These are phyloP conservation scores for Coffea humblotiana DNA, from an alignment of 305 asterid species.

Conservation along the genomic window DNA sequence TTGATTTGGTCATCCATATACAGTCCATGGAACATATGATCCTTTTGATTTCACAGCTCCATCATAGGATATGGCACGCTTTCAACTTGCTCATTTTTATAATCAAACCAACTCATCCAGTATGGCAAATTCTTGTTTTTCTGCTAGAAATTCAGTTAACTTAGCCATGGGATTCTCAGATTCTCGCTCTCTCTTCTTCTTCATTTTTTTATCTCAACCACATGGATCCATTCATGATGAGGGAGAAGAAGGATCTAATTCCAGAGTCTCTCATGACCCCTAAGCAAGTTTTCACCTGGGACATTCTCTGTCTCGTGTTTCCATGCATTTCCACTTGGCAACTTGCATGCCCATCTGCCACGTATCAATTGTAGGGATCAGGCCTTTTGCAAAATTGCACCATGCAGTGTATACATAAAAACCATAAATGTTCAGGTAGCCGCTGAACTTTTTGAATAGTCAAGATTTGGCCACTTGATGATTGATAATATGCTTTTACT, in stretches of 20 bases:
- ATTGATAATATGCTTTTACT: too few relatives aligned
- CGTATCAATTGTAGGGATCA: too few relatives aligned
- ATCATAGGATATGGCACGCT: not conserved
- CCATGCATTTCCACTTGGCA: not conserved
- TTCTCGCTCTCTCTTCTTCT: not conserved
- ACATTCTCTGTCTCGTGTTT: constrained; percentile 3
- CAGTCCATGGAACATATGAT: not conserved
- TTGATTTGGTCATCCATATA: not conserved
- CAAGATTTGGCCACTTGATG: too few relatives aligned
- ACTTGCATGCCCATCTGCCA: not conserved
- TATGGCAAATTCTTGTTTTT: not conserved
- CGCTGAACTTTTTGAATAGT: too few relatives aligned
- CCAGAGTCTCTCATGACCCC: not conserved
- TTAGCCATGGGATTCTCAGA: not conserved
- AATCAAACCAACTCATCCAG: not conserved
- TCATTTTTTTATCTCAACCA: not conserved
- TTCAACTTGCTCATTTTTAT: not conserved
- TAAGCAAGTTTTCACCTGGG: not conserved
- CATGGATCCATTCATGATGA: constrained; percentile 1
- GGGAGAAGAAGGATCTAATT: not conserved
- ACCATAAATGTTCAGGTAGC: too few relatives aligned
- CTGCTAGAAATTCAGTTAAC: not conserved
- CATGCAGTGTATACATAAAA: too few relatives aligned
- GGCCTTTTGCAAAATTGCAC: too few relatives aligned
- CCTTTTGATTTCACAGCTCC: not conserved